phyloP scores from a whole-genome alignment of 352 stramenopile genomes.

The Phytophthora capsici region DNA sequence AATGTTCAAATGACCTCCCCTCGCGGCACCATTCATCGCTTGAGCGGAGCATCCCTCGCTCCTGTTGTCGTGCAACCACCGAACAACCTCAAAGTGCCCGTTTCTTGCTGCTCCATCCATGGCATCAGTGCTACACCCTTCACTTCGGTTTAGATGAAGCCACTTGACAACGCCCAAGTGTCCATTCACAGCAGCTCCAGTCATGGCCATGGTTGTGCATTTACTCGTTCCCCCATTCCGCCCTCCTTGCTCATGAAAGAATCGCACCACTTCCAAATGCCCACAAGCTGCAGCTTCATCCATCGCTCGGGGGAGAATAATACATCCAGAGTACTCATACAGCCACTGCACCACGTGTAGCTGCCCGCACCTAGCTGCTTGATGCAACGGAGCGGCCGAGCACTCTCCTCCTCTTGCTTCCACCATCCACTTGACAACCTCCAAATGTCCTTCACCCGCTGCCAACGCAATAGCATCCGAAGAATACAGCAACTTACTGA shows the following conservation, averaged over 20 bases:
- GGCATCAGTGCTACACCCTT: conserved; percentile 25
- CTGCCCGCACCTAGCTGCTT: conserved; percentile 24
- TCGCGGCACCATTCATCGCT: conserved; percentile 34
- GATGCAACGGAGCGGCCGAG: conserved; percentile 29
- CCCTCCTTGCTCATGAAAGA: conserved; percentile 27
- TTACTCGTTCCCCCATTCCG: conserved; percentile 11
- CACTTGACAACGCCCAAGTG: conserved; percentile 31
- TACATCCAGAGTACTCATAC: conserved; percentile 25
- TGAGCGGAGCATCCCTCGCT: conserved; percentile 30
- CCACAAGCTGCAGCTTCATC: conserved; percentile 33
- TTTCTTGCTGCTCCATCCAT: conserved; percentile 28
- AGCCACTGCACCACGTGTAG: conserved; percentile 28
- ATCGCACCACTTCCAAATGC: conserved; percentile 29
- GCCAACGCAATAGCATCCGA: conserved; percentile 22
- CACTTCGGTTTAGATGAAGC: conserved; percentile 26
- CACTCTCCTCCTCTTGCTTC: conserved; percentile 31
- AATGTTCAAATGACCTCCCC: conserved; percentile 20
- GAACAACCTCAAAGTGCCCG: conserved; percentile 33
- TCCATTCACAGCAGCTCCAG: conserved; percentile 26
- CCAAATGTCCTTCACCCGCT: conserved; percentile 21
- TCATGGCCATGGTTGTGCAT: conserved; percentile 31
- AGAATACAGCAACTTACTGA: conserved; percentile 28
- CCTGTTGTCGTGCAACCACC: conserved; percentile 35
- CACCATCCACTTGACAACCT: conserved; percentile 35
- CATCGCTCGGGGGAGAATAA: conserved; percentile 30